Percentiles rank a stretch among this genome's conserved stretches.
Evolutionary conservation across 257 asterid species (phyloP).

Genomic region (Solanum corneliomulleri): DNA sequence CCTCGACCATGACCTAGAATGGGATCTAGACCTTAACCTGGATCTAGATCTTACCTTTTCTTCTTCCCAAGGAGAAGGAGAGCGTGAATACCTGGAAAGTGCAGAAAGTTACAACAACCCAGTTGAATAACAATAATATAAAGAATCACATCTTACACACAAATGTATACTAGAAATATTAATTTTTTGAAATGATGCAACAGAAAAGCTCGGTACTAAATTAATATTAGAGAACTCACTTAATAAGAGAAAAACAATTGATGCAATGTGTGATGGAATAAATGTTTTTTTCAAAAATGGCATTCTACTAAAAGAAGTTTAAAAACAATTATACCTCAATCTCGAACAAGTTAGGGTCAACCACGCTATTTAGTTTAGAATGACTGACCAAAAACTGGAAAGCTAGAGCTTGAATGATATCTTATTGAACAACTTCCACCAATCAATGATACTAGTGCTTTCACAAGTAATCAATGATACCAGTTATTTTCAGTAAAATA

Average conservation of each 20-base stretch:
- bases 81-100: constrained; percentile 4
- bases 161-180: background rate
- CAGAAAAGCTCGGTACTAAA: background rate
- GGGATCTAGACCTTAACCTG: constrained; percentile 11
- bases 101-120: background rate
- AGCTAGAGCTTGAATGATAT: background rate
- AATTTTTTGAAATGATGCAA: background rate
- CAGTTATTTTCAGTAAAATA: background rate
- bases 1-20: constrained; percentile 4
- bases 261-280: background rate
- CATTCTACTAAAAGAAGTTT: background rate
- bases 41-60: constrained; percentile 17
- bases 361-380: background rate
- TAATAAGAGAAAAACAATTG: background rate
- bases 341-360: background rate
- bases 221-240: background rate
- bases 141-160: background rate
- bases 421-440: background rate
- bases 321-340: background rate
- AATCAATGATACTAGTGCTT: background rate
- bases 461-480: background rate
- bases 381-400: background rate
- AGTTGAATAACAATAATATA: background rate
- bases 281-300: background rate
- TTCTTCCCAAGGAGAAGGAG: constrained; percentile 4